phyloP scores from a whole-genome alignment of 805 yeast species.

The Metschnikowia similis region DNA sequence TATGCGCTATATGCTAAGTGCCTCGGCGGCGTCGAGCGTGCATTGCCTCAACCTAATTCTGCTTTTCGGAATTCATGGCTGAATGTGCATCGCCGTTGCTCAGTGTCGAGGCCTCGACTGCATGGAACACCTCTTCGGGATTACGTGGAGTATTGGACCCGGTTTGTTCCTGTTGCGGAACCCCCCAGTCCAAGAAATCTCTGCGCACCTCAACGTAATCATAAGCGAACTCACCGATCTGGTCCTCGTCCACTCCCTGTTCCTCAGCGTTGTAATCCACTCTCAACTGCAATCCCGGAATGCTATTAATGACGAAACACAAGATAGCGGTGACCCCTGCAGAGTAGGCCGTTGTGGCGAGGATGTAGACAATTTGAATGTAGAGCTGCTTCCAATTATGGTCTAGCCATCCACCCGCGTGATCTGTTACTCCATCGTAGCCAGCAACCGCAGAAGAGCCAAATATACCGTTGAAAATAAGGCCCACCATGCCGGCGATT shows the following conservation, averaged over 20 bases:
- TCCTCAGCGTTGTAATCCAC: conserved; percentile 83
- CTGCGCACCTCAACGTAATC: conserved; percentile 96
- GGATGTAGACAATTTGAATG: conserved; percentile 79
- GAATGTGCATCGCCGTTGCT: conserved; percentile 7
- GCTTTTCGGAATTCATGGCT: conserved; percentile 10
- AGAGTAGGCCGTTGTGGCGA: conserved; percentile 71
- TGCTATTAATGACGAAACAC: conserved; percentile 66
- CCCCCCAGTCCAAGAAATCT: conserved; percentile 65
- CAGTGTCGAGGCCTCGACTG: conserved; percentile 10
- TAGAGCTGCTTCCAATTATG: conserved; percentile 90
- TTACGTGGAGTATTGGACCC: conserved; percentile 5
- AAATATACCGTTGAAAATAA: conserved; percentile 83
- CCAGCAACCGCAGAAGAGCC: conserved; percentile 87
- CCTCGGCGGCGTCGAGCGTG: neutral
- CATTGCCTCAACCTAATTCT: conserved; percentile 5
- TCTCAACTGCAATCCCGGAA: conserved; percentile 80
- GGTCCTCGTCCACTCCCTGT: conserved; percentile 91
- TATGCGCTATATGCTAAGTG: conserved; percentile 1
- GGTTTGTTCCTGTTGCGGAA: conserved; percentile 13
- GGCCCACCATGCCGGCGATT: conserved; percentile 87
- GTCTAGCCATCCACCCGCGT: conserved; percentile 87
- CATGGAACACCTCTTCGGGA: conserved; percentile 9
- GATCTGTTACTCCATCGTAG: conserved; percentile 80
- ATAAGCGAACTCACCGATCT: conserved; percentile 98
- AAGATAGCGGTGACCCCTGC: conserved; percentile 73